Percentiles rank a stretch among this genome's conserved stretches.
These are phyloP conservation scores for Globisporangium apiculatum DNA, from an alignment of 352 stramenopile species.

Conservation along the genomic window DNA sequence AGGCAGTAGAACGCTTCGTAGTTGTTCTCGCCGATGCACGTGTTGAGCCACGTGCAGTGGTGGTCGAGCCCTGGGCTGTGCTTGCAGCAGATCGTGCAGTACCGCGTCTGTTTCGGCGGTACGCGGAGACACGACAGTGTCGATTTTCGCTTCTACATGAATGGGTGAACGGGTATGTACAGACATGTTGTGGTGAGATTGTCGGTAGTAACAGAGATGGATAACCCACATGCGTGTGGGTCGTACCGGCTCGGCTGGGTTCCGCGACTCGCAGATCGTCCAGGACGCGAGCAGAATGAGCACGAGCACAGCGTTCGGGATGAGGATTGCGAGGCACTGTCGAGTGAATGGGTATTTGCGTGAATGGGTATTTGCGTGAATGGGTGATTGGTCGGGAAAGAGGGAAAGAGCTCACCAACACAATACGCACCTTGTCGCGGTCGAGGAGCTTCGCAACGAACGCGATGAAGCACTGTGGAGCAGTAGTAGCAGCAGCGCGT, in stretches of 20 bases:
- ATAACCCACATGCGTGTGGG: too few relatives aligned
- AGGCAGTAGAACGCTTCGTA: constrained; percentile 83
- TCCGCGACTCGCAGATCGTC: constrained; percentile 56
- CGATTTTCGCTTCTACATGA: constrained; percentile 19
- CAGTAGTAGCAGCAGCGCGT: too few relatives aligned
- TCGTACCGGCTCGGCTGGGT: constrained; percentile 45
- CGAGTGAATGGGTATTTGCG: background rate
- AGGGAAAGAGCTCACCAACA: background rate
- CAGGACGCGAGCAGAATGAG: constrained; percentile 48
- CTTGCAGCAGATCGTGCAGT: constrained; percentile 83
- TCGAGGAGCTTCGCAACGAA: constrained; percentile 56
- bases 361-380: background rate
- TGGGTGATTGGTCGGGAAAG: background rate
- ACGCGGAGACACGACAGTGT: constrained; percentile 33
- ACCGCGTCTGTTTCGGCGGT: constrained; percentile 57
- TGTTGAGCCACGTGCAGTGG: constrained; percentile 87
- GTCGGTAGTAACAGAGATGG: background rate
- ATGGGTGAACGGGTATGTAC: background rate
- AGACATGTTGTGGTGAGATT: background rate
- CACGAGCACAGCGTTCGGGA: constrained; percentile 56
- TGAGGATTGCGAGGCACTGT: constrained; percentile 55
- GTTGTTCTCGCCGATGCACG: constrained; percentile 77
- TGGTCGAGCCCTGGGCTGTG: constrained; percentile 74
- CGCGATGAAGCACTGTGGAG: constrained; percentile 49
- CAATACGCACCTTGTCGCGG: constrained; percentile 32